Percentiles rank a stretch among this genome's conserved stretches.
Evolutionary conservation across 2,329 filamentous ascomycete species (phyloP).

Genomic region (Cladosporium austrohemisphaericum): DNA sequence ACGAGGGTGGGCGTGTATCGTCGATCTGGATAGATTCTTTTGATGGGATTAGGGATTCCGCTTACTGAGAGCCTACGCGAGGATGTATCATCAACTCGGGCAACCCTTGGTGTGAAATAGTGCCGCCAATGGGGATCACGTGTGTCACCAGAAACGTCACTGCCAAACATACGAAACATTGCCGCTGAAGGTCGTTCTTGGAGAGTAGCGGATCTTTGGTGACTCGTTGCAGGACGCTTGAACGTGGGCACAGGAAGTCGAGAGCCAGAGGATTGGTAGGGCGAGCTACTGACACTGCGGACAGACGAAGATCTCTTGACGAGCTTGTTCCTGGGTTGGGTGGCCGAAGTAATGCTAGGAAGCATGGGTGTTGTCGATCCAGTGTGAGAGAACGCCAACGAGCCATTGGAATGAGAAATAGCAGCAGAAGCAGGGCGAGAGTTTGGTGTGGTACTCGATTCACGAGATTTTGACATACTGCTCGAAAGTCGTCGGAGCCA

Average conservation of each 20-base stretch:
- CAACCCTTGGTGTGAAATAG: slow-evolving; percentile 33
- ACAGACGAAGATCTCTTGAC: slow-evolving; percentile 67
- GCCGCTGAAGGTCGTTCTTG: slow-evolving; percentile 37
- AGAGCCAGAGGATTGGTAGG: slow-evolving; percentile 50
- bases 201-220: slow-evolving; percentile 69
- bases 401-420: slow-evolving; percentile 60
- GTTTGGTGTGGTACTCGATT: slow-evolving; percentile 51
- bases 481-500: slow-evolving; percentile 70
- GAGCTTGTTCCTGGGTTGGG: slow-evolving; percentile 66
- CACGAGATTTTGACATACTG: slow-evolving; percentile 30
- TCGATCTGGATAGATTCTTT: slow-evolving; percentile 34
- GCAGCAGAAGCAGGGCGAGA: slow-evolving; percentile 64
- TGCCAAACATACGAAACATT: slow-evolving; percentile 15
- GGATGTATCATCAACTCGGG: slow-evolving; percentile 19
- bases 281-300: slow-evolving; percentile 44
- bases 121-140: slow-evolving; percentile 30
- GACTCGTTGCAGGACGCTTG: slow-evolving; percentile 72
- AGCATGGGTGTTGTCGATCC: slow-evolving; percentile 63
- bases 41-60: slow-evolving; percentile 37
- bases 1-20: slow-evolving; percentile 34
- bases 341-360: slow-evolving; percentile 35
- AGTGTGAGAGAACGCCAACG: slow-evolving; percentile 43
- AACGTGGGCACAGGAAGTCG: slow-evolving; percentile 64
- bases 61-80: slow-evolving; percentile 28
- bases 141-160: slow-evolving; percentile 17